A percentile compares a stretch with the other conserved stretches of the same genome.
Conservation (phyloP, 768 basidiomycete genomes). For the Glaciozyma martinii region DNA sequence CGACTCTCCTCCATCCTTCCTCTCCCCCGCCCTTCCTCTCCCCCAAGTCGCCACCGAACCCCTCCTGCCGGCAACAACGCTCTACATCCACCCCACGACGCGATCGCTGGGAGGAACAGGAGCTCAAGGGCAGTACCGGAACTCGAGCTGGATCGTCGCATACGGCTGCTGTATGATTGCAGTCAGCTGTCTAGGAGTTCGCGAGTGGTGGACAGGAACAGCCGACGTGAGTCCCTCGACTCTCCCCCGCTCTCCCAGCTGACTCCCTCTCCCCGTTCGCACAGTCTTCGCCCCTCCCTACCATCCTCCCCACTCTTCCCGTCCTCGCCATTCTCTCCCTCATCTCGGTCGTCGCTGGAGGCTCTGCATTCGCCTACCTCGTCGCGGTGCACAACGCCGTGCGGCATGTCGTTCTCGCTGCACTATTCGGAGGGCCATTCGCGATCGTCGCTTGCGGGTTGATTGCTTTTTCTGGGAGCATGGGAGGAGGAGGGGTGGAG, state of each 20-base stretch:
- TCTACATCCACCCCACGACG: slow-evolving; percentile 19
- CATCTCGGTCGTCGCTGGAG: slow-evolving; percentile 16
- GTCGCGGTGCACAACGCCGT: slow-evolving; percentile 12
- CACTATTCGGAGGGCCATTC: slow-evolving; percentile 18
- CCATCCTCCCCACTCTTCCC: slow-evolving; percentile 17
- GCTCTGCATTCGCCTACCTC: slow-evolving; percentile 16
- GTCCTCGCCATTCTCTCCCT: slow-evolving; percentile 17
- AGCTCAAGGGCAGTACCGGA: slow-evolving; percentile 1
- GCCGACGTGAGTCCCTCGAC: neutral
- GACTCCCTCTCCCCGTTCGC: neutral
- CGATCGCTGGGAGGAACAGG: neutral
- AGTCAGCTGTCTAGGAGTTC: neutral
- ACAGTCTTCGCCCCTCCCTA: neutral
- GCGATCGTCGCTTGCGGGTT: slow-evolving; percentile 12
- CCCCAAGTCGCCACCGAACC: slow-evolving; percentile 11
- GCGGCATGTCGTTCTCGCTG: slow-evolving; percentile 12
- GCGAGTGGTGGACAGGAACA: slow-evolving; percentile 3
- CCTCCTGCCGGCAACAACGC: slow-evolving; percentile 6
- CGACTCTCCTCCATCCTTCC: neutral
- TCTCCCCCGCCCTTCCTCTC: neutral
- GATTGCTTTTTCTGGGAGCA: slow-evolving; percentile 15
- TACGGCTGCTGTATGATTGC: slow-evolving; percentile 11
- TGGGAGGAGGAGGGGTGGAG: slow-evolving; percentile 3
- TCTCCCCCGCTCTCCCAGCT: neutral
- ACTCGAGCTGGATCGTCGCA: slow-evolving; percentile 23